Evolutionary conservation across 345 rosid genomes (phyloP), one percentile per base, ranked within the genome.

Genomic region (Moringa oleifera): DNA sequence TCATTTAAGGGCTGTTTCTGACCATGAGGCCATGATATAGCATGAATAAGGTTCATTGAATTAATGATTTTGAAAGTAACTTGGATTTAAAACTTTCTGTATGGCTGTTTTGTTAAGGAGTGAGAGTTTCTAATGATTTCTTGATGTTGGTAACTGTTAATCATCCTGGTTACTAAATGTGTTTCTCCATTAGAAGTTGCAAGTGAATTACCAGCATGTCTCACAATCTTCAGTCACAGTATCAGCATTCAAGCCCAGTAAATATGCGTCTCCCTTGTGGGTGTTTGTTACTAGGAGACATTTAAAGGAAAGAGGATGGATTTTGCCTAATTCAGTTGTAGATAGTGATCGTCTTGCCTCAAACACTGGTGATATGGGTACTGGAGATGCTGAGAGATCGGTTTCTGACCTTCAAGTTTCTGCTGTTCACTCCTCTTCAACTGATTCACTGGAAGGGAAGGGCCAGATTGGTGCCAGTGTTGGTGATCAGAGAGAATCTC

Each of bases 261-360:
- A 45, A 10, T 58, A 69, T 11, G 17, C 69, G 24, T 60, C 51
- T n/a, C 63, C 80, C 23, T 67, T 28, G 22, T 59, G 68, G 31
- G 51, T 36, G 55, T 45, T 41, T 64, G 55, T 63, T 51, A 58
- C 71, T 21, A 57, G 58, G 63, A 56, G 62, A 46, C 41, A 20
- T 16, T 12, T 61, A 57, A 73, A 57, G 67, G 65, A 55, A 68
- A 71, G 70, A 66, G 73, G 66, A 67, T 53, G 55, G 63, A 75
- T 63, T 18, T 8, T 58, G 17, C 69, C 73, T 67, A 75, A 74
- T 71, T 70, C 77, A 25, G 77, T 71, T 33, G 77, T 72, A 8
- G 82, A 83, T 51, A 81, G 80, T 15, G 71, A 79, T 25, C 74
- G 53, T 25, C 54, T 85, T 63, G 74, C 71, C 37, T 37, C 70